These are phyloP conservation scores for Ceratocystis albifundus DNA, from an alignment of 2,329 filamentous ascomycete species.

Conservation along the genomic window DNA sequence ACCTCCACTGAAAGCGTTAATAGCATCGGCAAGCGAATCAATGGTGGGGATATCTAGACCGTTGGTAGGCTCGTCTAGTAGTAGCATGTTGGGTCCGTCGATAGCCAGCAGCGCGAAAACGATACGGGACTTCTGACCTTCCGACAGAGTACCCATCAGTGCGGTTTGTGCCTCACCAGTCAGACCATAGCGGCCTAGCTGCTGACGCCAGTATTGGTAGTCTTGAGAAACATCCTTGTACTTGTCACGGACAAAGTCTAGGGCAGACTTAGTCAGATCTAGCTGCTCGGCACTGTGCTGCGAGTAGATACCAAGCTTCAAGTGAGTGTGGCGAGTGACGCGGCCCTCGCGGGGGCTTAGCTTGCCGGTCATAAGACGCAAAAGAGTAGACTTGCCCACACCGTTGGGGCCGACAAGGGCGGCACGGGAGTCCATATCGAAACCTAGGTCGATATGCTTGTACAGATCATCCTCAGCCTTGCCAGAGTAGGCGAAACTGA, in stretches of 20 bases:
- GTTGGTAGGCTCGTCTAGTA: slow-evolving; percentile 98
- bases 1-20: slow-evolving; percentile 92
- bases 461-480: slow-evolving; percentile 83
- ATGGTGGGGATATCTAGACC: slow-evolving; percentile 98
- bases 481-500: slow-evolving; percentile 96
- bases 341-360: slow-evolving; percentile 70
- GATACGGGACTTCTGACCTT: slow-evolving; percentile 96
- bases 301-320: slow-evolving; percentile 96
- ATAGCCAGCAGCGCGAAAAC: slow-evolving; percentile 95
- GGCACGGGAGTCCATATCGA: slow-evolving; percentile 98
- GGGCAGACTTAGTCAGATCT: slow-evolving; percentile 90
- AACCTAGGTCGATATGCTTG: slow-evolving; percentile 92
- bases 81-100: slow-evolving; percentile 90
- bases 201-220: slow-evolving; percentile 98
- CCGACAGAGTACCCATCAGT: slow-evolving; percentile 93
- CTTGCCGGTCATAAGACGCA: slow-evolving; percentile 93
- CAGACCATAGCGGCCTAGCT: slow-evolving; percentile 89
- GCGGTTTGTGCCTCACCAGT: slow-evolving; percentile 89
- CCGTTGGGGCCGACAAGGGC: slow-evolving; percentile 96
- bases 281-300: slow-evolving; percentile 98
- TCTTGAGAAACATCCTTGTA: slow-evolving; percentile 83
- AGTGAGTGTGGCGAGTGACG: slow-evolving; percentile 87
- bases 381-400: slow-evolving; percentile 95
- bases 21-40: slow-evolving; percentile 91
- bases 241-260: slow-evolving; percentile 97